Percentiles rank a stretch among this genome's conserved stretches.
phyloP scores from a whole-genome alignment of 2,329 filamentous ascomycete species.

The Didymellaceae sp. region DNA sequence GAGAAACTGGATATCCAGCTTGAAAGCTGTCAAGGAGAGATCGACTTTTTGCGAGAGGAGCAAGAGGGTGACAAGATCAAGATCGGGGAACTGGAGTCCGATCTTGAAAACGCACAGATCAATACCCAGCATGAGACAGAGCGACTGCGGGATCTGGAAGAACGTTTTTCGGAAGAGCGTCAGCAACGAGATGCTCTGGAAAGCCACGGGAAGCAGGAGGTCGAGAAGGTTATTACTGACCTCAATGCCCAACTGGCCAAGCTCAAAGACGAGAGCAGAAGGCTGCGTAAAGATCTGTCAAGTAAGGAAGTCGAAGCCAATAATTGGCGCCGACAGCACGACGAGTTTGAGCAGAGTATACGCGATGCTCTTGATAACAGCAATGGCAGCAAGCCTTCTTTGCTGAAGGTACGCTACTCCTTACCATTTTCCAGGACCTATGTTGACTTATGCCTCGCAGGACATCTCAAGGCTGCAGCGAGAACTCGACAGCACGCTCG shows the following conservation, averaged over 20 bases:
- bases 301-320: constrained; percentile 86
- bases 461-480: constrained; percentile 86
- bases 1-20: constrained; percentile 88
- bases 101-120: constrained; percentile 79
- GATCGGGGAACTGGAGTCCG: constrained; percentile 90
- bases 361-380: constrained; percentile 86
- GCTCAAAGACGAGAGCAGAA: constrained; percentile 84
- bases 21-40: constrained; percentile 90
- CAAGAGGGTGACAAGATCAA: constrained; percentile 98
- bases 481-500: constrained; percentile 82
- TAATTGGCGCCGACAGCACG: constrained; percentile 88
- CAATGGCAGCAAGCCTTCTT: constrained; percentile 81
- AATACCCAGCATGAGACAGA: constrained; percentile 86
- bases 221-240: constrained; percentile 91
- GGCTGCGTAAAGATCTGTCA: constrained; percentile 81
- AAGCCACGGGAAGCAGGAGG: constrained; percentile 89
- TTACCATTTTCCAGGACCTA: background rate
- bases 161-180: constrained; percentile 78
- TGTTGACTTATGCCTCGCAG: constrained; percentile 50
- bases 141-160: constrained; percentile 58
- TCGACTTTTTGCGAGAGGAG: constrained; percentile 93
- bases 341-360: constrained; percentile 88
- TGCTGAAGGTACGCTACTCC: constrained; percentile 69
- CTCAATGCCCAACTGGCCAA: constrained; percentile 82
- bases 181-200: constrained; percentile 87